These are phyloP conservation scores for Penicillium desertorum DNA, from an alignment of 495 filamentous ascomycete species.

Conservation along the genomic window DNA sequence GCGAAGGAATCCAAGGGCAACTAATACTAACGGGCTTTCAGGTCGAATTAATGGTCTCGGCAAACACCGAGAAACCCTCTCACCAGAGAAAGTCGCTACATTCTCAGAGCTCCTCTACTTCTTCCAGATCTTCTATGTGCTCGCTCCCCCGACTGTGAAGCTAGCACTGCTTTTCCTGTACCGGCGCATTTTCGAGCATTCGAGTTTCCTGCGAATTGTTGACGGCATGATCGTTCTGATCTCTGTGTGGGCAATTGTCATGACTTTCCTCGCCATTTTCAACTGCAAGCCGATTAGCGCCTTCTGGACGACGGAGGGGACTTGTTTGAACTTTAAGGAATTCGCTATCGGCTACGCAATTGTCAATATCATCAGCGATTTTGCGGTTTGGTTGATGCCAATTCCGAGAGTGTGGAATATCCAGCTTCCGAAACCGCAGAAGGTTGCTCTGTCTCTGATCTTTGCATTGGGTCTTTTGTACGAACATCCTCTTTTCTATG, in stretches of 20 bases:
- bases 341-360: constrained; percentile 18
- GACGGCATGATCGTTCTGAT: constrained; percentile 7
- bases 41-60: constrained; percentile 2
- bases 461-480: constrained; percentile 42
- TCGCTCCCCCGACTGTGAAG: constrained; percentile 14
- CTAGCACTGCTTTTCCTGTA: constrained; percentile 12
- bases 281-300: constrained; percentile 15
- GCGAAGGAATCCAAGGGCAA: not conserved
- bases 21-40: not conserved
- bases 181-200: constrained; percentile 3
- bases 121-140: constrained; percentile 16
- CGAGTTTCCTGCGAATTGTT: constrained; percentile 5
- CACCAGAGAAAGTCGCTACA: constrained; percentile 1
- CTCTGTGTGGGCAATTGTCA: constrained; percentile 11
- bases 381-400: constrained; percentile 42
- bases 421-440: constrained; percentile 34
- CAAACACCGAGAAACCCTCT: constrained; percentile 6
- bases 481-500: constrained; percentile 11
- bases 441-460: constrained; percentile 35
- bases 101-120: constrained; percentile 12
- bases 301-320: constrained; percentile 17
- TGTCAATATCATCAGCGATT: constrained; percentile 37
- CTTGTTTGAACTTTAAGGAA: constrained; percentile 12
- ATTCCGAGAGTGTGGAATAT: constrained; percentile 38
- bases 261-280: constrained; percentile 15